phyloP scores from a whole-genome alignment of 805 yeast species.

The Wickerhamia fluorescens region DNA sequence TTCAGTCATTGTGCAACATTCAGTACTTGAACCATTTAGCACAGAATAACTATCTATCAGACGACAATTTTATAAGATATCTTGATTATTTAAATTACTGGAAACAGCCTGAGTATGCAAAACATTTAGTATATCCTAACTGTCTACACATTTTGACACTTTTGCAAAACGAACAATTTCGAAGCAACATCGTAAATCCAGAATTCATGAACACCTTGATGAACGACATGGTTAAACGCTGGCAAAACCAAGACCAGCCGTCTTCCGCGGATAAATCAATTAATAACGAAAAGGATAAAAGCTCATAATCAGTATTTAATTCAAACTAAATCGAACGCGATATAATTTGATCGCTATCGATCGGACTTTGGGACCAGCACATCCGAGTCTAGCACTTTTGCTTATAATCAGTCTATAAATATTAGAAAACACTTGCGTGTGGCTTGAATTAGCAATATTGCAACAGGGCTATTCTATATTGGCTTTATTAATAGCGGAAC shows the following conservation, averaged over 20 bases:
- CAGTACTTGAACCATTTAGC: conserved; percentile 84
- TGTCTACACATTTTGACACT: conserved; percentile 75
- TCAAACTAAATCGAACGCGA: too few species aligned
- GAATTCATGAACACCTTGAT: conserved; percentile 52
- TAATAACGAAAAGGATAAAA: too few species aligned
- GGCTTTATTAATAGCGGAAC: too few species aligned
- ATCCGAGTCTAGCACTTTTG: too few species aligned
- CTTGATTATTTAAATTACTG: conserved; percentile 80
- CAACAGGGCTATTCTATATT: too few species aligned
- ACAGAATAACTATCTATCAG: conserved; percentile 70
- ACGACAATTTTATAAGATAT: conserved; percentile 66
- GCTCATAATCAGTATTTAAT: too few species aligned
- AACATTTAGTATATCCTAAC: conserved; percentile 76
- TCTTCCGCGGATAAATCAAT: background rate
- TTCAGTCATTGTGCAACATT: conserved; percentile 84
- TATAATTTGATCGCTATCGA: too few species aligned
- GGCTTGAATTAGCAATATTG: too few species aligned
- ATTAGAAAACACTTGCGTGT: too few species aligned
- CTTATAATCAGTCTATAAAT: too few species aligned
- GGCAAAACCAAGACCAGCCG: conserved; percentile 36
- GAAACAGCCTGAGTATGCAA: conserved; percentile 65
- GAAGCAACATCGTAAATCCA: conserved; percentile 49
- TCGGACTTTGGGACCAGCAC: too few species aligned
- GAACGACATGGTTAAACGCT: conserved; percentile 72
- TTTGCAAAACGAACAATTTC: conserved; percentile 44